Evolutionary conservation across 106 monocot genomes (phyloP).

Genomic region (Posidonia australis): DNA sequence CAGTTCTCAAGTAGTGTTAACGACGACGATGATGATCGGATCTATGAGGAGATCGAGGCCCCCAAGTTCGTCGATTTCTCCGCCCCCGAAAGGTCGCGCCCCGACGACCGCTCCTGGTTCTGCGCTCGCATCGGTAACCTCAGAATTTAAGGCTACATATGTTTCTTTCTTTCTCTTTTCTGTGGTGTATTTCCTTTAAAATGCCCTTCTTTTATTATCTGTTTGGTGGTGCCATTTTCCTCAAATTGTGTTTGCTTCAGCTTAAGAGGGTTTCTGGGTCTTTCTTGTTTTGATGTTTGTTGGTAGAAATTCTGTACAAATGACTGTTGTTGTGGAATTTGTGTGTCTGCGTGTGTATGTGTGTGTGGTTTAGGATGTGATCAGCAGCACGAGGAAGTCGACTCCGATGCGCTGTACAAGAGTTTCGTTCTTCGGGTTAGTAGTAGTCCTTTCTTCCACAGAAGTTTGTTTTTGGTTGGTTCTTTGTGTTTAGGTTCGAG

Average conservation of each 20-base stretch:
- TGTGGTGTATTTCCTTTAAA: too few relatives aligned
- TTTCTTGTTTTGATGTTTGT: neutral
- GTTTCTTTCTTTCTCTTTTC: neutral
- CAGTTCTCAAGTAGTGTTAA: neutral
- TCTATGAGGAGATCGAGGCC: constrained; percentile 74
- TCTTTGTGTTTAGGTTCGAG: neutral
- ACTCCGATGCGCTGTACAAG: constrained; percentile 48
- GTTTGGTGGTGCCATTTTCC: too few relatives aligned
- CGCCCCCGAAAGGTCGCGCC: constrained; percentile 32
- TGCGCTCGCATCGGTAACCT: constrained; percentile 68
- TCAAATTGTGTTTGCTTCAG: neutral
- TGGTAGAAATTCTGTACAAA: neutral
- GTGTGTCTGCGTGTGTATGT: neutral
- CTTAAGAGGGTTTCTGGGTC: neutral
- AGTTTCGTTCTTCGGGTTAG: constrained; percentile 59
- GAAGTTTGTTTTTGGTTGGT: neutral
- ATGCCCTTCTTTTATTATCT: too few relatives aligned
- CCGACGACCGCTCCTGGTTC: constrained; percentile 64
- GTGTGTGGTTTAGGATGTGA: constrained; percentile 41
- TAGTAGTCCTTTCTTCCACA: neutral
- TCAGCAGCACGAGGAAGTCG: constrained; percentile 64
- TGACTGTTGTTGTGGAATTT: too few relatives aligned
- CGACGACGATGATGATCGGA: constrained; percentile 32
- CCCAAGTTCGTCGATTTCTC: constrained; percentile 81
- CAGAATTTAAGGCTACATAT: too few relatives aligned